Base-by-base conservation (phyloP, 108 stramenopile genomes). In the Cylindrotheca fusiformis region DNA sequence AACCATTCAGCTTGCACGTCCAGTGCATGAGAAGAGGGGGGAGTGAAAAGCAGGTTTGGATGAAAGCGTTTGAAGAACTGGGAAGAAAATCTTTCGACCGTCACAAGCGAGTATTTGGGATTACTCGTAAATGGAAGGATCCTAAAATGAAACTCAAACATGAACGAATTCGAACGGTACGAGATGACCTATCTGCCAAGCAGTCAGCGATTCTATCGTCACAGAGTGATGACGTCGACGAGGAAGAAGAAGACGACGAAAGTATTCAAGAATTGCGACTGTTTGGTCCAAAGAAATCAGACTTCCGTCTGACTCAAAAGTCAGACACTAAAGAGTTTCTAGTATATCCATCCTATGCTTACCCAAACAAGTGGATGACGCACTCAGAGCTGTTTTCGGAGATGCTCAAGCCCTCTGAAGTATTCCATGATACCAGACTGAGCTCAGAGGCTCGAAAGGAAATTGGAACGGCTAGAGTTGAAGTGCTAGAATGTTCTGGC, bases 321-420 rank as follows among this genome's bases (percentile, higher is more conserved):
- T 22, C 18, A 6, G 23, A 28, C 21, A 44, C 54, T 30, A 78
- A 66, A 54, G 80, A 81, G 63, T 83, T 63, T 55, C 53, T 71
- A 17, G 81, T 82, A 0, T 52, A 55, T 27, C 87, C 87, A 52
- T 41, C 46, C 10, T 84, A 86, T 67, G 78, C 81, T 1, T 89
- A 89, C 52, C 84, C 71, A 21, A 78, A 89, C 50, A 63, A 71
- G 57, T 72, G 80, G 65, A 86, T 85, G 84, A 84, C 84, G 2
- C 55, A 71, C 4, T 50, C 65, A 44, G 84, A 86, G 52, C 27
- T 89, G 32, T 49, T 63, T 2, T 60, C 69, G 4, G 87, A 86
- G 52, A 85, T 77, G 77, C 25, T 63, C 20, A 52, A 68, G 36
- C 69, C 80, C 19, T 72, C 72, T 33, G 55, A 58, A 8, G 66